Base-by-base conservation (phyloP, 805 yeast genomes). In the Kockiozyma suomiensis region DNA sequence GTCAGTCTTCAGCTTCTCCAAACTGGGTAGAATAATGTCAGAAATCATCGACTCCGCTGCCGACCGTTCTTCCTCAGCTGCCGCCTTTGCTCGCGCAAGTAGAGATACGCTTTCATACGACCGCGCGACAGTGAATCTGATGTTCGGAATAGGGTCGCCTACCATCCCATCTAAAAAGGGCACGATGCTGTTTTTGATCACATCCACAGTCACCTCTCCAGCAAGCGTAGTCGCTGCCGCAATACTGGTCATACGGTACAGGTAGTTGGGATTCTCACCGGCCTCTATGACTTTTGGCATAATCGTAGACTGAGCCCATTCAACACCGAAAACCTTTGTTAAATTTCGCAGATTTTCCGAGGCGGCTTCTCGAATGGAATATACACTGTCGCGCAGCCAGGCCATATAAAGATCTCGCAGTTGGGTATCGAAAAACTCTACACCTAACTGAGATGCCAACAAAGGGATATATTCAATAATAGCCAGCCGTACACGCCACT, bases 331-430 rank as follows among this genome's bases (percentile, higher is more conserved):
- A 38, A 90, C 90, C 66, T 82, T 83, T 4, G 97, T 85, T 69
- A 94, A 79, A 67, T 87, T 85, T 67, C 82, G 85, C 68, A 94
- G 78, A 74, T 92, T 94, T 58, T 79, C 78, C 33, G 94, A 96
- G 0, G 98, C 98, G 8, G 99, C 99, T 67, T 90, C 96, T 75
- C 99, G 85, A 62, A 94, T 92, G 4, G 98, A 92, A 76, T 84
- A 94, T 41, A 94, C 99, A 3, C 92, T 88, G 76, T 94, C 99
- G 97, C 97, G 92, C 66, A 94, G 79, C 98, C 99, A 94, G n/a
- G 92, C 88, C 83, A 94, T 83, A 70, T 97, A 94, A 68, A 94
- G 79, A 51, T 88, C 86, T 65, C 96, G 91, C 66, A 94, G 80
- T 70, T 92, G 96, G 72, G 90, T 88, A 74, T 94, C 94, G 76